Conservation (phyloP, 2,329 filamentous ascomycete species). For the Ophiostoma sp. region DNA sequence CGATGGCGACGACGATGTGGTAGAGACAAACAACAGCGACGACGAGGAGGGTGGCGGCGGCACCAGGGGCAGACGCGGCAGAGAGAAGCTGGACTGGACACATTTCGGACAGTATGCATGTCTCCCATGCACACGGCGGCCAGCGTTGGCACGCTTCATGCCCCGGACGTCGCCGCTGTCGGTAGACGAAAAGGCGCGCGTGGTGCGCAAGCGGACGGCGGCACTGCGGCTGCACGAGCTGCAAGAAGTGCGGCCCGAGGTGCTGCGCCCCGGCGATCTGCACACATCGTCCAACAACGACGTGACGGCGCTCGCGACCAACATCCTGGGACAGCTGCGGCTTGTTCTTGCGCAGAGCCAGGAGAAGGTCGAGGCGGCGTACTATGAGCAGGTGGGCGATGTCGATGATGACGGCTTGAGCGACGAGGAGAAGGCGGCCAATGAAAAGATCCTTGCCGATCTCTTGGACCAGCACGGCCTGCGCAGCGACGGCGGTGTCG, state of each 20-base stretch:
- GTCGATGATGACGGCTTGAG: slow-evolving; percentile 41
- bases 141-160: slow-evolving; percentile 74
- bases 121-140: slow-evolving; percentile 65
- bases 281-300: slow-evolving; percentile 69
- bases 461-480: slow-evolving; percentile 60
- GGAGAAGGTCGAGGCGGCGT: slow-evolving; percentile 38
- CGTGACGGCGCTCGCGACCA: slow-evolving; percentile 66
- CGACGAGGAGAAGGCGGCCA: slow-evolving; percentile 37
- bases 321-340: slow-evolving; percentile 61
- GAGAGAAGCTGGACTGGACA: slow-evolving; percentile 79
- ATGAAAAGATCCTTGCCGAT: slow-evolving; percentile 13
- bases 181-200: slow-evolving; percentile 75
- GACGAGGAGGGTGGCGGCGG: slow-evolving; percentile 57
- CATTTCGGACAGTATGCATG: slow-evolving; percentile 74
- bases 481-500: slow-evolving; percentile 63
- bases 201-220: slow-evolving; percentile 63
- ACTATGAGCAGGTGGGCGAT: slow-evolving; percentile 36
- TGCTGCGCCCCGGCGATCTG: slow-evolving; percentile 69
- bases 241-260: slow-evolving; percentile 68
- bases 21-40: slow-evolving; percentile 55
- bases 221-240: slow-evolving; percentile 64
- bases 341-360: slow-evolving; percentile 45
- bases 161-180: slow-evolving; percentile 69
- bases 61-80: slow-evolving; percentile 59
- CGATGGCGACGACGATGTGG: slow-evolving; percentile 34